Evolutionary conservation across 164 flowering plant species (phyloP), one percentile per base, ranked within the genome.

Genomic region (Warburgia ugandensis): DNA sequence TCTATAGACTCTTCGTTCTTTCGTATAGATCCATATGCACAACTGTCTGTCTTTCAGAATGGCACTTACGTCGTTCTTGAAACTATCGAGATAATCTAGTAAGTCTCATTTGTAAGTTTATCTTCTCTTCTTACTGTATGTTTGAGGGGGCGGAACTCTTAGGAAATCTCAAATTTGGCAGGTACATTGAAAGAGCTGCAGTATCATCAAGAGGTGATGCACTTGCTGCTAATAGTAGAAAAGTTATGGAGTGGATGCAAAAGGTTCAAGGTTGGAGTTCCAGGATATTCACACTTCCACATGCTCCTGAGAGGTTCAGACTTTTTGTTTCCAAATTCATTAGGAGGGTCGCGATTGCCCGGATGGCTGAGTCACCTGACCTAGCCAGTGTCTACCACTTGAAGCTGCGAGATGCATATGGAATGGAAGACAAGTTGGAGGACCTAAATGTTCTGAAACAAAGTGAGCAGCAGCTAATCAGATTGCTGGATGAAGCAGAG

Each of bases 321-420:
- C 48, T 64, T 9, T 65, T 50, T 27, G 83, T 81, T 12, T 72
- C 92, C 17, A 84, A 71, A 62, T 91, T 91, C 75, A 36, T 73
- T 29, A 78, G 98, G 58, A 71, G 78, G 39, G 88, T 91, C 4
- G 63, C 78, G 32, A 87, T 91, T 45, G 87, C 98, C 39, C 69
- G 95, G 42, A 87, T 91, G 98, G 85, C 92, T 0, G 86, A 87
- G 43, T 74, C 77, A 33, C 92, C 96, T 22, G 88, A 81, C 45
- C 65, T 91, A 1, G 98, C 96, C 8, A 76, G 77, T 56, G 68
- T 77, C 13, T 91, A 91, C 75, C 97, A 86, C 55, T 33, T 67
- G 1, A 84, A 80, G 68, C 79, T 91, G n/a, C 76, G 52, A 62
- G 80, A 78, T 6, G 84, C 76, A 12, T 86, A 91, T 33, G 81